phyloP scores from a whole-genome alignment of 129 eudicot species.

The Solidago caesia region DNA sequence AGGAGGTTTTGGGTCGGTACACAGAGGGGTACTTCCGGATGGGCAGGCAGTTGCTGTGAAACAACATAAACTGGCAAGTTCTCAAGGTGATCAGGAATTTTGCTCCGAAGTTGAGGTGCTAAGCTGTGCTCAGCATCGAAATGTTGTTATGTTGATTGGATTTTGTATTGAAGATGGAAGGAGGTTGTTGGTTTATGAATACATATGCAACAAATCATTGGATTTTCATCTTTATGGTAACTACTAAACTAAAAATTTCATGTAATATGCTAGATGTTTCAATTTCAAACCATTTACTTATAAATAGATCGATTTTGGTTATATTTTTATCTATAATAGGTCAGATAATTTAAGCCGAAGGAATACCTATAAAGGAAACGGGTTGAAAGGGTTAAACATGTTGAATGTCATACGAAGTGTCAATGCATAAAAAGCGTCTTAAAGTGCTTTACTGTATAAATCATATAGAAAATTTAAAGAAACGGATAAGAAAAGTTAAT shows the following conservation, averaged over 20 bases:
- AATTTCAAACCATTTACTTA: no score
- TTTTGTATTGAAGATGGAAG: constrained; percentile 86
- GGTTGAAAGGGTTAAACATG: no score
- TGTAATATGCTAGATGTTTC: not conserved
- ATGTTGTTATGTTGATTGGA: constrained; percentile 92
- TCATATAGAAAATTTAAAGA: no score
- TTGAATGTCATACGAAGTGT: no score
- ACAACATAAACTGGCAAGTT: constrained; percentile 93
- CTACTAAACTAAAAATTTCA: not conserved
- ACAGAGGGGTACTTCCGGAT: constrained; percentile 82
- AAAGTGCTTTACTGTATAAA: no score
- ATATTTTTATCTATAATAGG: no score
- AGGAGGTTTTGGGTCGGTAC: constrained; percentile 96
- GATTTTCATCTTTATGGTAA: constrained; percentile 95
- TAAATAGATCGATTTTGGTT: no score
- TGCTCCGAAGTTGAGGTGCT: constrained; percentile 97
- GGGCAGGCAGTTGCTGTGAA: constrained; percentile 93
- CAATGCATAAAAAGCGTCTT: no score
- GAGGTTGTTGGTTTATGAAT: constrained; percentile 89
- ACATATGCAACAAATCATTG: constrained; percentile 84
- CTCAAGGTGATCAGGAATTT: constrained; percentile 95
- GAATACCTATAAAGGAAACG: no score
- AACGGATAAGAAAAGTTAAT: no score
- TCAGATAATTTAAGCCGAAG: no score
- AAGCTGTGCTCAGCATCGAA: constrained; percentile 96